phyloP scores from a whole-genome alignment of 805 yeast species.

The Danielia oregonensis region DNA sequence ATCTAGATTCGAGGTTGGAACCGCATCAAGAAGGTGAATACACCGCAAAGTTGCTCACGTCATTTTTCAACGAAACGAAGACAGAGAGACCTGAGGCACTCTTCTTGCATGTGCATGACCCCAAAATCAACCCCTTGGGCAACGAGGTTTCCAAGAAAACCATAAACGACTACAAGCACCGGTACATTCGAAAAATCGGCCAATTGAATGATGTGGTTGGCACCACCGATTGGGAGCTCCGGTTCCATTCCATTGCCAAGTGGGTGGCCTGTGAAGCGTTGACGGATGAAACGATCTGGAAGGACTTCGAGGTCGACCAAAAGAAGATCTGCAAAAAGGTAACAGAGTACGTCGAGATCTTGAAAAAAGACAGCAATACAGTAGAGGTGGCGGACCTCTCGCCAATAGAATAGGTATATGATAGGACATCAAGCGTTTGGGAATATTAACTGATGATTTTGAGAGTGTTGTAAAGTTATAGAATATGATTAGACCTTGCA shows the following conservation, averaged over 20 bases:
- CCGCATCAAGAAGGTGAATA: conserved; percentile 28
- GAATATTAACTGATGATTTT: no score
- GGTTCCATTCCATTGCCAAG: conserved; percentile 28
- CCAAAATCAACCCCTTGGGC: conserved; percentile 28
- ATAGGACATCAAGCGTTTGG: not conserved
- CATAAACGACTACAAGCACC: conserved; percentile 17
- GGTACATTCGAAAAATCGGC: conserved; percentile 24
- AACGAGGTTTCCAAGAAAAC: conserved; percentile 13
- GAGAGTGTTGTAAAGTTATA: not conserved
- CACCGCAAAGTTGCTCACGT: conserved; percentile 19
- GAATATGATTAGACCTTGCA: no score
- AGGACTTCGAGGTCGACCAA: conserved; percentile 11
- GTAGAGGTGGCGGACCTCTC: conserved; percentile 4
- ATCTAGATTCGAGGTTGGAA: conserved; percentile 26
- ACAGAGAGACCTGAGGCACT: conserved; percentile 19
- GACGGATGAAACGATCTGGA: conserved; percentile 22
- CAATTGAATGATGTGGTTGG: conserved; percentile 14
- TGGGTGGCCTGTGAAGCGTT: conserved; percentile 30
- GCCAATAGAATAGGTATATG: not conserved
- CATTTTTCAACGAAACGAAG: conserved; percentile 15
- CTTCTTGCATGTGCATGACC: conserved; percentile 31
- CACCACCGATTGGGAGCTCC: conserved; percentile 31
- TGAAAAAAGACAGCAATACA: conserved; percentile 10
- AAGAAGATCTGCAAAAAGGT: conserved; percentile 8
- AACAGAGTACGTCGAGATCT: conserved; percentile 7